Evolutionary conservation across 768 basidiomycete genomes (phyloP), one percentile per base, ranked within the genome.

Genomic region (Boletellus sp.): DNA sequence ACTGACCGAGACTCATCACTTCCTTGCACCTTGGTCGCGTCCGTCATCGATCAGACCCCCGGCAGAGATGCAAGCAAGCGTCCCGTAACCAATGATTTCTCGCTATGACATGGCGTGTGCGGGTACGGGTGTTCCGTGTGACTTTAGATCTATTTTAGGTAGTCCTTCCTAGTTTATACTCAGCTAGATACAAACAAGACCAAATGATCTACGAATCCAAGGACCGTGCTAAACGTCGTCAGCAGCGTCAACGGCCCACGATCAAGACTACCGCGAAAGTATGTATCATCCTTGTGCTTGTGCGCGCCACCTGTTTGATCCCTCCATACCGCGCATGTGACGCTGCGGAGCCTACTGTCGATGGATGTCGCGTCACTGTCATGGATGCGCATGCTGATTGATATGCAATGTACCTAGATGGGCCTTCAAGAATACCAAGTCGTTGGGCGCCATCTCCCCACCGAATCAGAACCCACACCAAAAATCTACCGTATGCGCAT

Each of bases 401-500:
- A 51, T 42, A 42, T 36, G 16, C 24, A 34, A 39, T 45, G n/a
- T 35, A 52, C 58, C 44, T 52, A 83, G 80, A 90, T 90, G 88
- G 78, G 79, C 72, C 76, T 91, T 67, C 77, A 79, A 64, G 95
- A 99, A 81, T 97, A 78, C 79, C 94, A 96, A 75, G 89, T 98
- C 72, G 87, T 99, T 60, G 96, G 96, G 59, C 92, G 95, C 69
- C 94, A 96, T 72, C 77, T 97, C 63, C 95, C 96, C 66, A 94
- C 93, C 47, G 92, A 93, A 77, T 70, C 80, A 56, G 90, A 96
- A 58, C 91, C 92, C 48, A 90, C 80, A 53, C 96, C 96, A 54
- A 97, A 98, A 83, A 94, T 98, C 73, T 97, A 90, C 81, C 89
- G 95, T 64, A 97, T 97, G 95, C 88, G 95, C 72, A 96, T 98